phyloP scores from a whole-genome alignment of 202 grass and related monocot species.

The Hordeum pubiflorum region DNA sequence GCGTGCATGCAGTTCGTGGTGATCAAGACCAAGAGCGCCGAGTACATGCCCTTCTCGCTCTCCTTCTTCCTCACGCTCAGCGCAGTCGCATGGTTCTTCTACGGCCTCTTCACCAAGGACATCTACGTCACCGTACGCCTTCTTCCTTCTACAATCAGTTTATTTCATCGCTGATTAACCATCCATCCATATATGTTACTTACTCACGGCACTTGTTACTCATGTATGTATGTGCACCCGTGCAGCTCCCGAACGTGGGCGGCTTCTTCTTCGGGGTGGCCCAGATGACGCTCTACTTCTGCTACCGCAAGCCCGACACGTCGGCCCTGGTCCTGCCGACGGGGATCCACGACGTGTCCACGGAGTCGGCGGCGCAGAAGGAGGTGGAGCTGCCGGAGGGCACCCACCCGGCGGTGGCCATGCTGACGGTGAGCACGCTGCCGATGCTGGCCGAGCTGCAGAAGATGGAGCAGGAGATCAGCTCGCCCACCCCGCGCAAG shows the following conservation, averaged over 20 bases:
- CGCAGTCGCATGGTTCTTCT: constrained; percentile 75
- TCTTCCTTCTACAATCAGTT: neutral
- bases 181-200: neutral
- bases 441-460: constrained; percentile 62
- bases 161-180: neutral
- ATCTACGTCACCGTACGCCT: constrained; percentile 61
- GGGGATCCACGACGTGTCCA: neutral
- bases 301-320: constrained; percentile 39
- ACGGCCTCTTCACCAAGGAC: constrained; percentile 75
- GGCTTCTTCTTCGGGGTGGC: constrained; percentile 69
- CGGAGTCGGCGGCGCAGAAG: constrained; percentile 17
- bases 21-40: constrained; percentile 80
- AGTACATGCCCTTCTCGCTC: constrained; percentile 87
- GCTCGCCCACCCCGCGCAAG: constrained; percentile 39
- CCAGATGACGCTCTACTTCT: constrained; percentile 70
- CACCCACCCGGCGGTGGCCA: constrained; percentile 28
- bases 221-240: too few species aligned
- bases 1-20: constrained; percentile 44
- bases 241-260: constrained; percentile 67
- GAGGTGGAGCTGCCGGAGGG: constrained; percentile 24
- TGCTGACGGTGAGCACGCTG: constrained; percentile 34
- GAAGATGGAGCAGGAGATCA: constrained; percentile 41
- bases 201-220: neutral
- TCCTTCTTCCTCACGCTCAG: constrained; percentile 89
- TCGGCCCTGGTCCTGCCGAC: constrained; percentile 26